Conservation (phyloP, 177 flowering plant species). For the Vitis hybrid region DNA sequence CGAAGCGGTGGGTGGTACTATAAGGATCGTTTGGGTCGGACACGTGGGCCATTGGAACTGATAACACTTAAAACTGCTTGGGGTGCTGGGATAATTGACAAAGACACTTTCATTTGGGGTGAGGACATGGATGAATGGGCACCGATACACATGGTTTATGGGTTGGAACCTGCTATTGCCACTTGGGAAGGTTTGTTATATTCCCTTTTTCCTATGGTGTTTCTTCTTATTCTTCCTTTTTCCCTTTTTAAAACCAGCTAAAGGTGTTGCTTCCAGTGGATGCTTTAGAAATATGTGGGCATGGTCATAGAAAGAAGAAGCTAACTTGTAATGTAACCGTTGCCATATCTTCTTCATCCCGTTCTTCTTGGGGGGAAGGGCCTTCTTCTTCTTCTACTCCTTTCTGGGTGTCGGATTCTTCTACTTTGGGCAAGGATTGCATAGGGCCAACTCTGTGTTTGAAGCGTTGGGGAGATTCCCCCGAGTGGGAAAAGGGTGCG, state of each 20-base stretch:
- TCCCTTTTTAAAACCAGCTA: neutral
- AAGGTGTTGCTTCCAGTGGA: neutral
- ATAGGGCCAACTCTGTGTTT: too few species aligned
- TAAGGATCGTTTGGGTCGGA: slow-evolving; percentile 91
- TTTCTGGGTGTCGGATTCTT: too few species aligned
- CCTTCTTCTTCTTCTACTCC: too few species aligned
- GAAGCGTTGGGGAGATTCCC: too few species aligned
- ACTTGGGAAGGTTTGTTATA: slow-evolving; percentile 93
- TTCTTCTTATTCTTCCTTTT: neutral
- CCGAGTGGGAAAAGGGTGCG: too few species aligned
- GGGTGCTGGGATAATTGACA: slow-evolving; percentile 51
- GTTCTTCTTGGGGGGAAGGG: too few species aligned
- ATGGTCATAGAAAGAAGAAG: neutral
- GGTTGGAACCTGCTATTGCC: slow-evolving; percentile 85
- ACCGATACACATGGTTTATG: slow-evolving; percentile 91
- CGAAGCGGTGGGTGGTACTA: slow-evolving; percentile 77
- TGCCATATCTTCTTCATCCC: too few species aligned
- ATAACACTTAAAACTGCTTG: slow-evolving; percentile 87
- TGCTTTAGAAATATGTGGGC: neutral
- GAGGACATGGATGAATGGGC: slow-evolving; percentile 99
- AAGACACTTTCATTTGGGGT: slow-evolving; percentile 89
- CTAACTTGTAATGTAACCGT: too few species aligned
- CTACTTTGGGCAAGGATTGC: too few species aligned
- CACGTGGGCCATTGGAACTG: slow-evolving; percentile 84
- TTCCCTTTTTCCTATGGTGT: neutral